These are phyloP conservation scores for Blastocystis sp. DNA, from an alignment of 352 stramenopile genomes.

Conservation along the genomic window DNA sequence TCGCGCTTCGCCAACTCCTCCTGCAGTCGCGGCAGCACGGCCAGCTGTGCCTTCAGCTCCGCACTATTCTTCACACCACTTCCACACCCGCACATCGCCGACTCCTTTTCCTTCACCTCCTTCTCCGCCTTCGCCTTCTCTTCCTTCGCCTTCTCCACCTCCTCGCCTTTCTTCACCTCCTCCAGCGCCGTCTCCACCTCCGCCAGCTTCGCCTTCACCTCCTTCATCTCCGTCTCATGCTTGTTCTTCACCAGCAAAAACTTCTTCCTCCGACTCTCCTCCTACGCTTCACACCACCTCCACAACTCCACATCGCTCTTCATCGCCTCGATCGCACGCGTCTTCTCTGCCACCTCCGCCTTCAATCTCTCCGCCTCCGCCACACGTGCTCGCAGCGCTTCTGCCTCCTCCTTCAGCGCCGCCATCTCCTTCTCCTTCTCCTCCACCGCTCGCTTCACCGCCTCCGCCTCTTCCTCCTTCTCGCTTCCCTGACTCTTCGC, in stretches of 20 bases:
- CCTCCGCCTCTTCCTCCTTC: neutral
- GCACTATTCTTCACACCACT: neutral
- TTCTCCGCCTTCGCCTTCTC: neutral
- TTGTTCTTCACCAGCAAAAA: constrained; percentile 62
- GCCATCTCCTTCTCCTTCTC: neutral
- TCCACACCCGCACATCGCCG: neutral
- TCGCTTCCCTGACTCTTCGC: neutral
- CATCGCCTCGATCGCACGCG: neutral
- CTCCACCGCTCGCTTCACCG: neutral
- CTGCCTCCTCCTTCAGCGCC: constrained; percentile 4
- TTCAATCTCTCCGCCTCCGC: neutral
- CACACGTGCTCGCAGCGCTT: neutral
- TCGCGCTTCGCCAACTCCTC: constrained; percentile 1
- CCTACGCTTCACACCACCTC: neutral
- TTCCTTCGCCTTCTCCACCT: neutral
- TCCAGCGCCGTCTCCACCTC: constrained; percentile 2
- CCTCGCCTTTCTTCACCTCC: neutral
- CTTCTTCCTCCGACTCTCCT: constrained; percentile 28
- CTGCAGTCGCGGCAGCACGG: constrained; percentile 29
- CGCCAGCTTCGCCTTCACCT: neutral
- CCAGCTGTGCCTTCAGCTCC: constrained; percentile 19
- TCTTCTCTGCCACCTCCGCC: neutral
- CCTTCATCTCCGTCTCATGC: constrained; percentile 44
- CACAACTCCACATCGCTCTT: neutral
- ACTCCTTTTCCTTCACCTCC: neutral